Evolutionary conservation across 2,329 filamentous ascomycete species (phyloP).

Genomic region (Alternaria infectoria): DNA sequence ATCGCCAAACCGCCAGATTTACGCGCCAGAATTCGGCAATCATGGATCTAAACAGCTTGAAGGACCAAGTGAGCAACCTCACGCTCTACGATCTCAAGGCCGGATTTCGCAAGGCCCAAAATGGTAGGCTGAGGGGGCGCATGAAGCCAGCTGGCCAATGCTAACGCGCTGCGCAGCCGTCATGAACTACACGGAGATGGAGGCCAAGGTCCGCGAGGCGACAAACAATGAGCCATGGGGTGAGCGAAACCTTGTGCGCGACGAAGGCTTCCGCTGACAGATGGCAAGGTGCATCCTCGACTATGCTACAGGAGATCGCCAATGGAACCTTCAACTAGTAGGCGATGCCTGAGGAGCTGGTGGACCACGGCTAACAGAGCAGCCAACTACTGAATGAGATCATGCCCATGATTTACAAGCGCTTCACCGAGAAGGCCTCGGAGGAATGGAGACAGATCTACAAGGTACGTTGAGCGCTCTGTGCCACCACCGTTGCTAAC

Average conservation of each 20-base stretch:
- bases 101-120: conserved; percentile 91
- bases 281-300: conserved; percentile 70
- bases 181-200: conserved; percentile 90
- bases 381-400: conserved; percentile 98
- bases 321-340: conserved; percentile 98
- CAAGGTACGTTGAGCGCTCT: conserved; percentile 65
- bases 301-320: conserved; percentile 96
- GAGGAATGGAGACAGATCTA: conserved; percentile 99
- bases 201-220: conserved; percentile 83
- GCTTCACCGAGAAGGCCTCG: conserved; percentile 96
- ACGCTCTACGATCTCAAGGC: conserved; percentile 95
- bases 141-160: conserved; percentile 24
- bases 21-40: conserved; percentile 34
- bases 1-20: neutral
- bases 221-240: conserved; percentile 99
- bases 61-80: conserved; percentile 88
- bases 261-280: conserved; percentile 17
- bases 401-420: conserved; percentile 99
- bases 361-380: conserved; percentile 31
- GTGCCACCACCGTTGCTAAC: conserved; percentile 19
- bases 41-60: conserved; percentile 88
- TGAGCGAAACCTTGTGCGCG: conserved; percentile 62
- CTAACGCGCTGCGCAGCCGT: conserved; percentile 67
- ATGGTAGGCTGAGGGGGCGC: conserved; percentile 68
- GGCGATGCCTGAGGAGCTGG: conserved; percentile 40